These are phyloP conservation scores for Adansonia gregorii DNA, from an alignment of 441 rosid species.

Conservation along the genomic window DNA sequence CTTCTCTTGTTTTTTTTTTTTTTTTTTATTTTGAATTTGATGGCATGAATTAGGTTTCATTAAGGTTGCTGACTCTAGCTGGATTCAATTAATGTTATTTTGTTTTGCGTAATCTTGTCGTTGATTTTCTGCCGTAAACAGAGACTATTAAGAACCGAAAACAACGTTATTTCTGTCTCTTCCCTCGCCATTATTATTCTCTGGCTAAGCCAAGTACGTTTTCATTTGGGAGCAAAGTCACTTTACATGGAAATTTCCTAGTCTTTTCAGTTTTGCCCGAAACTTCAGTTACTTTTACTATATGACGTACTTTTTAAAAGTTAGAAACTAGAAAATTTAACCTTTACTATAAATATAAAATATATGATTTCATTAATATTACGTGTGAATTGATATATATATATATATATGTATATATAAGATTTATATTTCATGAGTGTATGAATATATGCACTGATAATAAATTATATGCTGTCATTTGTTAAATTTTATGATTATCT, in stretches of 20 bases:
- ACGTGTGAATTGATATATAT: not conserved
- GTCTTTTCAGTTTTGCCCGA: not conserved
- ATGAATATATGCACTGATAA: no score
- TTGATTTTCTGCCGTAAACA: not conserved
- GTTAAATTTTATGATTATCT: no score
- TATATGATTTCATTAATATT: not conserved
- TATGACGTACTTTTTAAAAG: not conserved
- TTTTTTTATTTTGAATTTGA: not conserved
- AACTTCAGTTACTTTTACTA: conserved; percentile 1
- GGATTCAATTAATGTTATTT: conserved; percentile 7
- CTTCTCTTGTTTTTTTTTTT: not conserved
- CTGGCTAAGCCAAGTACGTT: not conserved
- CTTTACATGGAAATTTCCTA: conserved; percentile 3
- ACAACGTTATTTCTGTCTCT: not conserved
- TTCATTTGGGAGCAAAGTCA: not conserved
- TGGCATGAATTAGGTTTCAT: conserved; percentile 27
- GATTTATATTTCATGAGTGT: not conserved
- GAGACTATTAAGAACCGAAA: not conserved
- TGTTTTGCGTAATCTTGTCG: not conserved
- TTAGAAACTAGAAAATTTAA: not conserved
- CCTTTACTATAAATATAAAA: not conserved
- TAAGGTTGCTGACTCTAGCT: conserved; percentile 3
- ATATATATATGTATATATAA: not conserved
- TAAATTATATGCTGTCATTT: no score
- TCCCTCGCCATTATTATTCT: not conserved